A percentile compares a stretch with the other conserved stretches of the same genome.
Evolutionary conservation across 176 grass and related monocot species (phyloP).

Genomic region (Rhynchospora pubera): DNA sequence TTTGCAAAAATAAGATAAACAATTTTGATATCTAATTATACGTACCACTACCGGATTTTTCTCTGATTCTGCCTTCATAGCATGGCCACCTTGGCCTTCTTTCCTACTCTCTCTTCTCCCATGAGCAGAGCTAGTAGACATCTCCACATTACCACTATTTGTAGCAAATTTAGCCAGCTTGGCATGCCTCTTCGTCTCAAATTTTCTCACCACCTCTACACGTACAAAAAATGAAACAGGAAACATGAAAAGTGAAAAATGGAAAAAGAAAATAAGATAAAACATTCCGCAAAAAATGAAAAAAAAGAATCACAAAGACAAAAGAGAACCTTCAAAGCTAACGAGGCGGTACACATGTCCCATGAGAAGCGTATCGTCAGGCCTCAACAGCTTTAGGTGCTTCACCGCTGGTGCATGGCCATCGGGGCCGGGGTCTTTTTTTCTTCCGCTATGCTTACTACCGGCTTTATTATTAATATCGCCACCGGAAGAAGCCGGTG

Average conservation of each 20-base stretch:
- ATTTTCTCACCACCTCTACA: conserved; percentile 54
- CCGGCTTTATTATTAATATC: background rate
- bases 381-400: conserved; percentile 81
- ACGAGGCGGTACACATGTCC: conserved; percentile 88
- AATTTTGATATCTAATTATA: background rate
- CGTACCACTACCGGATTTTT: background rate
- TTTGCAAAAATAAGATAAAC: background rate
- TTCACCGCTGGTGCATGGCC: conserved; percentile 39
- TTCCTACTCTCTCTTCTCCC: conserved; percentile 5
- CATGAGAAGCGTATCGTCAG: conserved; percentile 55
- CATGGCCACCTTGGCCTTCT: conserved; percentile 1
- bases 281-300: background rate
- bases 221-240: too few relatives aligned
- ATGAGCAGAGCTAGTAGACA: background rate
- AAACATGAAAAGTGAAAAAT: too few relatives aligned
- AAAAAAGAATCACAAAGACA: background rate
- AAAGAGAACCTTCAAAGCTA: conserved; percentile 63
- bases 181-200: conserved; percentile 52
- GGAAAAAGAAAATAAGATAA: background rate
- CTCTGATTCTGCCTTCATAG: background rate
- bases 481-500: conserved; percentile 23
- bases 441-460: background rate
- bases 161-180: conserved; percentile 25
- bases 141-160: background rate
- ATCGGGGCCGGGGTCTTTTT: background rate